phyloP scores from a whole-genome alignment of 202 grass and related monocot genomes.

The Cymbopogon flexuosus region DNA sequence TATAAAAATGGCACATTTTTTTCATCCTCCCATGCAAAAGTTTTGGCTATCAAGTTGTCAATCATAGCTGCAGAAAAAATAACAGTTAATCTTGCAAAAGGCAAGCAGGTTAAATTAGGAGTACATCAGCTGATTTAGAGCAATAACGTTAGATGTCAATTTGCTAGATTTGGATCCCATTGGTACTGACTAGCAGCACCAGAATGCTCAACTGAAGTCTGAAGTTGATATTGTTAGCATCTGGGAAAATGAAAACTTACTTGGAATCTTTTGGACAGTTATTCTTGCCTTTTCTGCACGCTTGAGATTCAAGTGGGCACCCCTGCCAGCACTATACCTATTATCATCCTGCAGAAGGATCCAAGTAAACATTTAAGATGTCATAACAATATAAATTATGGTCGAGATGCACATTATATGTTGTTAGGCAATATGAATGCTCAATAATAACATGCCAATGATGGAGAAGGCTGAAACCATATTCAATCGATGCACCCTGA shows the following conservation, averaged over 20 bases:
- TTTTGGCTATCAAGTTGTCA: conserved; percentile 85
- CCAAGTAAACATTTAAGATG: conserved; percentile 7
- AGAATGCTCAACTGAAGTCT: not conserved
- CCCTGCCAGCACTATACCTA: conserved; percentile 79
- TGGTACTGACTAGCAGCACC: not conserved
- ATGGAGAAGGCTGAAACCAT: not conserved
- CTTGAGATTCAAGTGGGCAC: conserved; percentile 84
- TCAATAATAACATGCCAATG: conserved; percentile 26
- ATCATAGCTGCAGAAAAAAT: conserved; percentile 57
- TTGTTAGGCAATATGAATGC: conserved; percentile 14
- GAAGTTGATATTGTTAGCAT: not conserved
- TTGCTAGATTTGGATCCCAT: conserved; percentile 1
- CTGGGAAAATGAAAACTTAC: conserved; percentile 40
- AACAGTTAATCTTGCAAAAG: not conserved
- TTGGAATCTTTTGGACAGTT: conserved; percentile 77
- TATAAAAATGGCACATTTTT: conserved; percentile 81
- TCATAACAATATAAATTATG: not conserved
- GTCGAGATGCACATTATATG: not conserved
- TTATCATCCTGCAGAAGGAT: conserved; percentile 62
- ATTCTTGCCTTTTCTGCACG: conserved; percentile 86
- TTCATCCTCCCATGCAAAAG: conserved; percentile 78
- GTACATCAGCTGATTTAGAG: not conserved
- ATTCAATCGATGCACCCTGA: not conserved
- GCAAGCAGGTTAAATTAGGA: not conserved
- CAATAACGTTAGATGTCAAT: not conserved